A percentile compares a stretch with the other conserved stretches of the same genome.
Conservation (phyloP, 192 early-diverging fungal genomes). For the Coemansia sp. region DNA sequence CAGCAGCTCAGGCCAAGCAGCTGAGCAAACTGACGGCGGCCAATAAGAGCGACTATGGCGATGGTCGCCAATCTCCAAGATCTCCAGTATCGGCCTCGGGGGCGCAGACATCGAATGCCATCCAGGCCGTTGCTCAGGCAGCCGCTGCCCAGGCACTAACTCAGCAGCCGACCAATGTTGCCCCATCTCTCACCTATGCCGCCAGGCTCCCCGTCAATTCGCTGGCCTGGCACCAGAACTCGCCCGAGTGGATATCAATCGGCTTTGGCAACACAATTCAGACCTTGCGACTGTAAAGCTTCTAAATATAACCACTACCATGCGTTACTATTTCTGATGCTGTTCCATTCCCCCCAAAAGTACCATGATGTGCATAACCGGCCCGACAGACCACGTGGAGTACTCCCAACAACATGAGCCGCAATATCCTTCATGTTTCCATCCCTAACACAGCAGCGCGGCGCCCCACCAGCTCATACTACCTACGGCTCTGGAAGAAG, state of each 20-base stretch:
- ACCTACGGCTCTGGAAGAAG: too few species aligned
- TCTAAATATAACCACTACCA: not conserved
- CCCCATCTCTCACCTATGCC: slow-evolving; percentile 74
- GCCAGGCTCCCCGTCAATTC: slow-evolving; percentile 80
- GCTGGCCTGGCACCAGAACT: slow-evolving; percentile 77
- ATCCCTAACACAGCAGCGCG: too few species aligned
- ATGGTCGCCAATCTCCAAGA: slow-evolving; percentile 30
- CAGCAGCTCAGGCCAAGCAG: slow-evolving; percentile 51
- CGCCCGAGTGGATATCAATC: slow-evolving; percentile 89
- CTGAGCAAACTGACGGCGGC: slow-evolving; percentile 30
- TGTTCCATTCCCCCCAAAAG: too few species aligned
- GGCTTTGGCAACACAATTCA: slow-evolving; percentile 85
- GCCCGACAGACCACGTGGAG: too few species aligned
- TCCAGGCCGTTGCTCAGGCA: slow-evolving; percentile 55
- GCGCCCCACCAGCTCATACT: too few species aligned
- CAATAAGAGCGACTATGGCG: slow-evolving; percentile 19
- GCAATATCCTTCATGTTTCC: too few species aligned
- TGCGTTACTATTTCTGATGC: too few species aligned
- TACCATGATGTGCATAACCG: too few species aligned
- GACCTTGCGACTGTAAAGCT: slow-evolving; percentile 71
- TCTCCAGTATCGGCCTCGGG: slow-evolving; percentile 36
- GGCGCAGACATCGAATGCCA: slow-evolving; percentile 33
- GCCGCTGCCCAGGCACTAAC: slow-evolving; percentile 47
- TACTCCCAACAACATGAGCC: too few species aligned
- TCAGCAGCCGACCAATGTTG: slow-evolving; percentile 31